Percentiles rank a stretch among this genome's conserved stretches.
Conservation (phyloP, 2,329 filamentous ascomycete genomes). For the Plectosphaerella sp. region DNA sequence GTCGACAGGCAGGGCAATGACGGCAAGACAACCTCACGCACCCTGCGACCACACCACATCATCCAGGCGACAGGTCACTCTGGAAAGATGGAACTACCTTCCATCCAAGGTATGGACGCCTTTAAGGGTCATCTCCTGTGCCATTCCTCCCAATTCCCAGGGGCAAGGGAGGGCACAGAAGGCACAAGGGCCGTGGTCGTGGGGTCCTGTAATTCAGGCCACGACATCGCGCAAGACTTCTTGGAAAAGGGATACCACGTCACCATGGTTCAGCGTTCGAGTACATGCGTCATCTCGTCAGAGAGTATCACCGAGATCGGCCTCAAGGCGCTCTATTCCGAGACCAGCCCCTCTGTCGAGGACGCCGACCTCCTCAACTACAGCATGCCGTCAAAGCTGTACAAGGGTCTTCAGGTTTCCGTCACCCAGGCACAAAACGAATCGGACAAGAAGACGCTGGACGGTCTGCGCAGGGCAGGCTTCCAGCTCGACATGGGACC, state of each 20-base stretch:
- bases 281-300: constrained; percentile 60
- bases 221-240: constrained; percentile 67
- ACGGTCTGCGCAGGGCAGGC: constrained; percentile 47
- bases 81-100: constrained; percentile 56
- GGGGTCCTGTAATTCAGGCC: constrained; percentile 64
- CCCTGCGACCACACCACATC: constrained; percentile 57
- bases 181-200: constrained; percentile 62
- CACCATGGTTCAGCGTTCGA: constrained; percentile 66
- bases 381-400: constrained; percentile 52
- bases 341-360: constrained; percentile 55
- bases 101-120: constrained; percentile 42
- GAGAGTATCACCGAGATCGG: constrained; percentile 46
- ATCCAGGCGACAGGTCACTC: constrained; percentile 66
- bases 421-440: constrained; percentile 27
- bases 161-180: constrained; percentile 38
- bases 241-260: constrained; percentile 63
- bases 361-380: constrained; percentile 62
- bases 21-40: constrained; percentile 44
- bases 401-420: constrained; percentile 55
- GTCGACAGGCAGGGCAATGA: constrained; percentile 39
- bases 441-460: constrained; percentile 33
- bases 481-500: constrained; percentile 58
- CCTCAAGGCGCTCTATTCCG: constrained; percentile 46
- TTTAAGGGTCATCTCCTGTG: constrained; percentile 56
- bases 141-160: constrained; percentile 54